A percentile compares a stretch with the other conserved stretches of the same genome.
Conservation (phyloP, 257 asterid species). For the Plantago elongata region DNA sequence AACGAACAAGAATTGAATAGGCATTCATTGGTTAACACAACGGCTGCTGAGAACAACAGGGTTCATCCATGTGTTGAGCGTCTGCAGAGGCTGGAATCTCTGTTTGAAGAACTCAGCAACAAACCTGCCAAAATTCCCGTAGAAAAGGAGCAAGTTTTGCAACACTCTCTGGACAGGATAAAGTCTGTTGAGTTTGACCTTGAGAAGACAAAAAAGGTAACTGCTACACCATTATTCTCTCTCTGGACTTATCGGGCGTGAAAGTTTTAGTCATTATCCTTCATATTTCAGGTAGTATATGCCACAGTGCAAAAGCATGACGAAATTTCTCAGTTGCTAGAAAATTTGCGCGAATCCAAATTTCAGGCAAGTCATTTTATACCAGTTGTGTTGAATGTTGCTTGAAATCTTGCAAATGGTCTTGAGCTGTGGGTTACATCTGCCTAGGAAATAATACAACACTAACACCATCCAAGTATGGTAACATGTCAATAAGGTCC, state of each 20-base stretch:
- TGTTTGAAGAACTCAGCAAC: slow-evolving; percentile 67
- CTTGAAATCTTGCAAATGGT: not conserved
- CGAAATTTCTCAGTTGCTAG: slow-evolving; percentile 65
- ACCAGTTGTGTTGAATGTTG: not conserved
- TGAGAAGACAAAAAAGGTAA: slow-evolving; percentile 82
- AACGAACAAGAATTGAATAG: slow-evolving; percentile 30
- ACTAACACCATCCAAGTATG: too few species aligned
- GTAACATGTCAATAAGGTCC: too few species aligned
- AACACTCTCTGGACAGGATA: slow-evolving; percentile 78
- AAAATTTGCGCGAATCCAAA: slow-evolving; percentile 50
- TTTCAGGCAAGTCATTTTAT: slow-evolving; percentile 30
- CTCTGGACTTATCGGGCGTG: not conserved
- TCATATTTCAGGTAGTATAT: slow-evolving; percentile 50
- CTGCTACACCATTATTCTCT: not conserved
- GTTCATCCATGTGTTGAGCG: slow-evolving; percentile 64
- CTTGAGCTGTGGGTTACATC: too few species aligned
- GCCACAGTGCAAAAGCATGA: slow-evolving; percentile 73
- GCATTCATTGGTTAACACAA: slow-evolving; percentile 22
- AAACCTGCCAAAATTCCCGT: slow-evolving; percentile 76
- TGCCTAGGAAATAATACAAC: too few species aligned
- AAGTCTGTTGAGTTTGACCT: slow-evolving; percentile 78
- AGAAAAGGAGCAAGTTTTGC: slow-evolving; percentile 84
- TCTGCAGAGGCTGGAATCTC: slow-evolving; percentile 66
- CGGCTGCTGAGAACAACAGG: slow-evolving; percentile 32
- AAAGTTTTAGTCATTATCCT: slow-evolving; percentile 7